Base-by-base conservation (phyloP, 768 basidiomycete species). In the Nidularia pulvinata region DNA sequence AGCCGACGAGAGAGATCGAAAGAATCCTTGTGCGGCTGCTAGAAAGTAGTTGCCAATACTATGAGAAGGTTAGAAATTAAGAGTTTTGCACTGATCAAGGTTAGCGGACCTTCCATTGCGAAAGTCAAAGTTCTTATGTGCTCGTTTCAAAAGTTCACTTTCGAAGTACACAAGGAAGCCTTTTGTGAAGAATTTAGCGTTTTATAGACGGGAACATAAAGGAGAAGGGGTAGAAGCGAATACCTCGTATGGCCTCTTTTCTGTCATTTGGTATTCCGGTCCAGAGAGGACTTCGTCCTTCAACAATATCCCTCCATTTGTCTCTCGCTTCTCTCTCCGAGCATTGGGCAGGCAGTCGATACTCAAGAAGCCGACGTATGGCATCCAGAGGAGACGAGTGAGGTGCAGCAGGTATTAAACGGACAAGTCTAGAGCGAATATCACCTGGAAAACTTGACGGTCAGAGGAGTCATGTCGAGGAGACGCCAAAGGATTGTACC, bases 121-220 rank as follows among this genome's bases (percentile, higher is more conserved):
- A 71, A 96, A 98, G 25, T 92, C 90, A 69, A 97, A 98, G 57
- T 88, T 91, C 73, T 97, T 97, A 63, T 96, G 93, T 2, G 95
- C 93, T 22, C 94, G 79, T 60, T 86, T 89, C 42, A 97, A 78
- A 6, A 95, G 77, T 59, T 96, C 91, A 56, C 83, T 86, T 67
- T 98, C 93, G 57, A 97, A 96, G 63, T 93, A 82, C 3, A 98
- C 95, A 16, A 98, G 78, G 66, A 98, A 96, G 0, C 94, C 94
- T 93, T 14, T 7, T 16, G 33, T n/a, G 14, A 5, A 30, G 25
- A 11, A 14, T 43, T 7, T 32, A 30, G n/a, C n/a, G n/a, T n/a
- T n/a, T n/a, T 14, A 49, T 49, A n/a, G 37, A 48, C 22, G 50
- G 33, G 52, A 9, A n/a, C 37, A n/a, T 39, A n/a, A 39, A 39